These are phyloP conservation scores for Phlegmacium glaucopus DNA, from an alignment of 768 basidiomycete genomes.

Conservation along the genomic window DNA sequence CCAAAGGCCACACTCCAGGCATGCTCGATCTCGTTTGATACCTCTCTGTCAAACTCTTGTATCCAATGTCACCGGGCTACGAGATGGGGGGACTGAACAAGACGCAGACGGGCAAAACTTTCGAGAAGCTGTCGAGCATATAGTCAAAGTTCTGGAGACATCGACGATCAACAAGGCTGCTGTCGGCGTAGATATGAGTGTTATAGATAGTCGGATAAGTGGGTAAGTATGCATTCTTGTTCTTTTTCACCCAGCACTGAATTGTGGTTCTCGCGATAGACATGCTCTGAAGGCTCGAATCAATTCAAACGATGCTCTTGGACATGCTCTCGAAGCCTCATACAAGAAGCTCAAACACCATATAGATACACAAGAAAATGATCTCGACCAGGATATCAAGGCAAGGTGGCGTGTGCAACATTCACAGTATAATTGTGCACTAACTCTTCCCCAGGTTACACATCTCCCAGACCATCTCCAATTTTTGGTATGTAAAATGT, in stretches of 20 bases:
- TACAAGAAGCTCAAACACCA: conserved; percentile 50
- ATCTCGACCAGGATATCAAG: conserved; percentile 67
- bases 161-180: conserved; percentile 52
- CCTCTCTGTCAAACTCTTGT: conserved; percentile 55
- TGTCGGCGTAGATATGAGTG: conserved; percentile 50
- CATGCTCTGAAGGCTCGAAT: conserved; percentile 67
- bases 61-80: conserved; percentile 49
- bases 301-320: conserved; percentile 58
- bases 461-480: conserved; percentile 71
- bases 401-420: conserved; percentile 28
- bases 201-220: conserved; percentile 52
- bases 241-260: not conserved
- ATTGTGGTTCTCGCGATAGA: conserved; percentile 29
- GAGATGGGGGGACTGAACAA: conserved; percentile 34
- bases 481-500: conserved; percentile 50
- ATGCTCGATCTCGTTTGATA: conserved; percentile 51
- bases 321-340: conserved; percentile 54
- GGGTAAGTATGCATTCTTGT: conserved; percentile 41
- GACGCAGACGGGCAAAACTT: conserved; percentile 38
- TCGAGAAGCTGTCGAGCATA: conserved; percentile 50
- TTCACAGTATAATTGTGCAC: conserved; percentile 1
- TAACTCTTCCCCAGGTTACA: conserved; percentile 43
- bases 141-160: conserved; percentile 55
- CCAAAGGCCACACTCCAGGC: conserved; percentile 45
- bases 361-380: conserved; percentile 41